phyloP scores from a whole-genome alignment of 192 early-diverging fungal genomes.

The Umbelopsis ramanniana region DNA sequence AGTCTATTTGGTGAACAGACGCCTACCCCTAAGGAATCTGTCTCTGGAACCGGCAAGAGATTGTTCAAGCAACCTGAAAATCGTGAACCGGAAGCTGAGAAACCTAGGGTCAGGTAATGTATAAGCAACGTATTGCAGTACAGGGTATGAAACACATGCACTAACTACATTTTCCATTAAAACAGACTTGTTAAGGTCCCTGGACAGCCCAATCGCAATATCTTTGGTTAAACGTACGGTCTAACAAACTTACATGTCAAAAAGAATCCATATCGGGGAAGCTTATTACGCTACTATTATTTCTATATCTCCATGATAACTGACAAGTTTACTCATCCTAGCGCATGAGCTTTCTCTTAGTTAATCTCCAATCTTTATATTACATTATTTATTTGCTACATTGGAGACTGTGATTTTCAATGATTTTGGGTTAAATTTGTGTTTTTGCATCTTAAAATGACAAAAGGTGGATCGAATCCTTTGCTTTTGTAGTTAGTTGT shows the following conservation, averaged over 20 bases:
- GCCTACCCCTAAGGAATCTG: background rate
- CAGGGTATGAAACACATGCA: background rate
- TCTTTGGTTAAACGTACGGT: conserved; percentile 5
- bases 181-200: conserved; percentile 13
- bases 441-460: conserved; percentile 44
- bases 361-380: conserved; percentile 13
- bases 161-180: background rate
- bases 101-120: conserved; percentile 12
- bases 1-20: background rate
- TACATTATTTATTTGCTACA: conserved; percentile 28
- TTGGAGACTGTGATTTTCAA: background rate
- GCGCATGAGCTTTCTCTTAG: conserved; percentile 1
- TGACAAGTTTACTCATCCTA: background rate
- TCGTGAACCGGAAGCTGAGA: conserved; percentile 3
- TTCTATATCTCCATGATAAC: background rate
- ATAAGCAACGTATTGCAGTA: background rate
- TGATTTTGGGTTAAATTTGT: background rate
- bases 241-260: background rate
- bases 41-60: background rate
- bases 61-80: conserved; percentile 7
- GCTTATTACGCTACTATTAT: no score
- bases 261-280: background rate
- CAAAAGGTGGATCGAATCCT: conserved; percentile 42
- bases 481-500: conserved; percentile 41
- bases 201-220: conserved; percentile 2